phyloP scores from a whole-genome alignment of 495 filamentous ascomycete species.

The Hyaloscypha bicolor region DNA sequence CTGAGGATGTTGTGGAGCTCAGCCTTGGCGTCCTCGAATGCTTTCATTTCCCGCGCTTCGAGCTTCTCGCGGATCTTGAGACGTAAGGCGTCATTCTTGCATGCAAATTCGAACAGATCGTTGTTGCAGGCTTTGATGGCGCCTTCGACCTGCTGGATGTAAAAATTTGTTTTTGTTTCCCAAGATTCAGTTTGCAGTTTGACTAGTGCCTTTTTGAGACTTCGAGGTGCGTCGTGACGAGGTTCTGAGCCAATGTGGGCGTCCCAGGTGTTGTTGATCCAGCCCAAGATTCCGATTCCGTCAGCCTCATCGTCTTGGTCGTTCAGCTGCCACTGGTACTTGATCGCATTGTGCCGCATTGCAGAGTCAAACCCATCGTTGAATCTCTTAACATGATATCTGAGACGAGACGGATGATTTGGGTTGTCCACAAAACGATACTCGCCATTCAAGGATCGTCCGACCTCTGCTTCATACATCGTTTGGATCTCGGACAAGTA shows the following conservation, averaged over 20 bases:
- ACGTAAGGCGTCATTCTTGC: conserved; percentile 13
- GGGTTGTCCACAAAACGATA: conserved; percentile 16
- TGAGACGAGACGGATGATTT: conserved; percentile 18
- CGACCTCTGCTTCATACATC: conserved; percentile 18
- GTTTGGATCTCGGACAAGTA: conserved; percentile 19
- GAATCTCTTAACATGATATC: conserved; percentile 18
- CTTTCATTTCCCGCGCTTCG: conserved; percentile 8
- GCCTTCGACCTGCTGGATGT: conserved; percentile 17
- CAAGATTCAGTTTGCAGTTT: conserved; percentile 20
- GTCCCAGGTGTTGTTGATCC: conserved; percentile 22
- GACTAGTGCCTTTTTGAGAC: conserved; percentile 21
- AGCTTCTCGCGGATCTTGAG: conserved; percentile 20
- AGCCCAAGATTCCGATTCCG: conserved; percentile 5
- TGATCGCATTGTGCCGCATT: conserved; percentile 8
- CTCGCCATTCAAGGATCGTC: conserved; percentile 19
- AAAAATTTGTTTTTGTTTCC: conserved; percentile 12
- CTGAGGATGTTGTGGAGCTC: conserved; percentile 15
- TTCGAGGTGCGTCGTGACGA: conserved; percentile 17
- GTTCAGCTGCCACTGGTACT: conserved; percentile 13
- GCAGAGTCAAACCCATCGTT: conserved; percentile 13
- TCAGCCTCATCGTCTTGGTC: not conserved
- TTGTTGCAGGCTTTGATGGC: conserved; percentile 22
- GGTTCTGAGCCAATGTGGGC: conserved; percentile 15
- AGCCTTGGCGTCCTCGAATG: conserved; percentile 15
- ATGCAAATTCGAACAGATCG: conserved; percentile 17